Base-by-base conservation (phyloP, 257 asterid species). In the Rubia yunnanensis region DNA sequence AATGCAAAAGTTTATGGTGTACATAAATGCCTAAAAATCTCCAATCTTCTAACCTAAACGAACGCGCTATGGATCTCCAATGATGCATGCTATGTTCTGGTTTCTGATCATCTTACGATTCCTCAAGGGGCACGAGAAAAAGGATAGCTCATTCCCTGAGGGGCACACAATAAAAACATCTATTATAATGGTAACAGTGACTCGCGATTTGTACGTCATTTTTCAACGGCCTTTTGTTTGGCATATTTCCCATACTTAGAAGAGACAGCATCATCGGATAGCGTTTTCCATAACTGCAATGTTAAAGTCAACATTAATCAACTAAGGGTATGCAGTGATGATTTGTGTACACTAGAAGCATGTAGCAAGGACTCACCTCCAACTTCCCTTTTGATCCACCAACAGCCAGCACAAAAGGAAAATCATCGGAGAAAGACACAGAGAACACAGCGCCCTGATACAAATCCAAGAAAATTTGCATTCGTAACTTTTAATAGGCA, bases 351-450 rank as follows among this genome's bases (percentile, higher is more conserved):
- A 57, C 11, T 4, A 50, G 15, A 5, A 54, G 8, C 32, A 50
- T 50, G 13, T 18, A n/a, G n/a, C n/a, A n/a, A n/a, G n/a, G 52
- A 73, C 79, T 44, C 60, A 88, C 98, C 86, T 87, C 76, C 76
- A 89, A 72, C 69, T 84, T 89, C 63, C 96, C 96, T 66, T 82
- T 86, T 44, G 98, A 82, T 60, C 98, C 98, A 75, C 96, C 96
- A 5, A 88, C 68, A 31, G 95, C 98, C 50, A 89, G 82, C 22
- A 79, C 65, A 69, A 79, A 82, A 64, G 95, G 95, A 70, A 80
- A 67, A 73, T 92, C 95, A 26, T 77, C 91, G 3, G 96, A 87
- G 80, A 87, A 92, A 57, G 92, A 78, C 64, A 92, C 80, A 54
- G 95, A 80, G 74, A 92, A 89, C 52, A 89, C 81, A 55, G 95